Base-by-base conservation (phyloP, 2,329 filamentous ascomycete species). In the Claviceps purpurea region DNA sequence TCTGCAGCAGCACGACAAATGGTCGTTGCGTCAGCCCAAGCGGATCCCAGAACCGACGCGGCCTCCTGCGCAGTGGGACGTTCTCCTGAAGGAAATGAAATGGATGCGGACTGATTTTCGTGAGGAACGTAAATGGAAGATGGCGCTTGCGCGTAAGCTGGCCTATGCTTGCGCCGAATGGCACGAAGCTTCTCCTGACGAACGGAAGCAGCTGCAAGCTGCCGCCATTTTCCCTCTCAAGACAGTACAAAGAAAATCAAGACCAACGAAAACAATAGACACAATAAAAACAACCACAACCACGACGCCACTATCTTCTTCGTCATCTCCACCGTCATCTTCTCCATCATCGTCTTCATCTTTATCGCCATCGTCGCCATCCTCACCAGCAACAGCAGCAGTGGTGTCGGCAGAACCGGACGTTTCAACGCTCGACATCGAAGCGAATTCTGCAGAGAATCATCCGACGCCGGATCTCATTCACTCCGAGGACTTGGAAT, bases 101-200 rank as follows among this genome's bases (percentile, higher is more conserved):
- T 97, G 91, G 91, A 94, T 98, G 88, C 81, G 90, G 49, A 96
- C 89, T 1, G 93, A 98, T 67, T 97, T 96, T 62, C 79, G 86
- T 50, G 88, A 96, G 67, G 93, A 97, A 66, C 76, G 89, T 42
- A 95, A 95, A 65, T 95, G 90, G 89, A 97, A 96, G 69, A 82
- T 81, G 62, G 79, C 85, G 2, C 78, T 85, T 39, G 90, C 90
- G 5, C 84, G 84, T 54, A 89, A 84, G 53, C 74, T 95, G 54
- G 93, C 89, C 1, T 74, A 83, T 60, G 87, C 85, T 60, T 97
- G 91, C 66, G 87, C 85, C 0, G 84, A 91, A 59, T 98, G 88
- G 79, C 77, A 89, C 40, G 75, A 77, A 22, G 78, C 84, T 40
- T 75, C 73, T 39, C 68, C 74, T 4, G 81, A 85, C 57, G 79